Conservation (phyloP, 2,329 filamentous ascomycete species). For the Thelonectria olida region DNA sequence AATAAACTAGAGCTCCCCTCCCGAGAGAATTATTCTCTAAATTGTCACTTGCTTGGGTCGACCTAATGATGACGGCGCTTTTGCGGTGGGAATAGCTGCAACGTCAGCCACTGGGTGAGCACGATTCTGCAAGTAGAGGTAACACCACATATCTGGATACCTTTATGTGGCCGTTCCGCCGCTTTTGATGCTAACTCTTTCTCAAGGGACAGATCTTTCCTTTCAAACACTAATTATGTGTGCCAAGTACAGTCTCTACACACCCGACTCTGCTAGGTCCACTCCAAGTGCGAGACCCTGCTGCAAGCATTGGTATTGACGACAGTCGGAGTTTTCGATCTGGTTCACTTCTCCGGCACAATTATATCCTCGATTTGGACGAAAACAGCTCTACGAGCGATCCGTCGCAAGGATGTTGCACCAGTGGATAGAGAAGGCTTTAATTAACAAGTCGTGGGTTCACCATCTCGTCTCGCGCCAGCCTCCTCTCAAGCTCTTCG, state of each 20-base stretch:
- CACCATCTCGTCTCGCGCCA: conserved; percentile 17
- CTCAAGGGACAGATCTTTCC: no score
- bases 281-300: no score
- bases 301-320: no score
- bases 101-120: background rate
- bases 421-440: conserved; percentile 14
- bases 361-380: no score
- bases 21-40: background rate
- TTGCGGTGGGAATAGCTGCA: background rate
- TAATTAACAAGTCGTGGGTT: conserved; percentile 9
- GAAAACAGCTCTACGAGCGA: background rate
- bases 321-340: no score
- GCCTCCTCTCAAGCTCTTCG: conserved; percentile 19
- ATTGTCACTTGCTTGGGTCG: background rate
- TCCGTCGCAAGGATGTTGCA: conserved; percentile 14
- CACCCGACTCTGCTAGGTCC: no score
- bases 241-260: no score
- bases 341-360: background rate
- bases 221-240: no score
- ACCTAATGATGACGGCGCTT: background rate
- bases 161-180: no score
- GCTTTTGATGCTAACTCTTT: no score
- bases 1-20: background rate
- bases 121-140: no score
- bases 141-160: no score